These are phyloP conservation scores for Herpotrichia juniperi DNA, from an alignment of 2,329 filamentous ascomycete species.

Conservation along the genomic window DNA sequence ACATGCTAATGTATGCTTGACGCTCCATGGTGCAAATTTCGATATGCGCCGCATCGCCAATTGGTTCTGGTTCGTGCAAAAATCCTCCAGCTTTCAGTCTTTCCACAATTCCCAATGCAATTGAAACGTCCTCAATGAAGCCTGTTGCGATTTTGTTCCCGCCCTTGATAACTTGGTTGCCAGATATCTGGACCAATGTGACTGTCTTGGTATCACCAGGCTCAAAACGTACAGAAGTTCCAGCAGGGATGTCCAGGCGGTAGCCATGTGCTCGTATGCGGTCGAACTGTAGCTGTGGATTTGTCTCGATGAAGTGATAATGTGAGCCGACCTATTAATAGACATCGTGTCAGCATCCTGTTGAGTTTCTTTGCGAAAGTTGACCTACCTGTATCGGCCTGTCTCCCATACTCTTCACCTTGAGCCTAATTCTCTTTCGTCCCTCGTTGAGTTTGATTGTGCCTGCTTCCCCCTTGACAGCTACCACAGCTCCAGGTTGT, in stretches of 20 bases:
- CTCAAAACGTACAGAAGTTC: slow-evolving; percentile 92
- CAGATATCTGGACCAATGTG: slow-evolving; percentile 85
- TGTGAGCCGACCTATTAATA: slow-evolving; percentile 74
- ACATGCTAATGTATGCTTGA: slow-evolving; percentile 83
- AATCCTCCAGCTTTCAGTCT: slow-evolving; percentile 76
- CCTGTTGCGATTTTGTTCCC: slow-evolving; percentile 83
- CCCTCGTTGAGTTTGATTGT: slow-evolving; percentile 75
- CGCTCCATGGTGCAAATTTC: slow-evolving; percentile 75
- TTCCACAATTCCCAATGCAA: slow-evolving; percentile 69
- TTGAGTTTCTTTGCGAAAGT: not conserved
- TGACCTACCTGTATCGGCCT: slow-evolving; percentile 78
- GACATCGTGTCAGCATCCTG: not conserved
- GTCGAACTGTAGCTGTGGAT: slow-evolving; percentile 88
- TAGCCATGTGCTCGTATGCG: slow-evolving; percentile 81
- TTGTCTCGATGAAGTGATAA: slow-evolving; percentile 96
- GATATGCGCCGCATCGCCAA: slow-evolving; percentile 60
- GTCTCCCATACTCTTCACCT: slow-evolving; percentile 85
- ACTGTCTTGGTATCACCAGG: slow-evolving; percentile 92
- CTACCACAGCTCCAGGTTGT: slow-evolving; percentile 80
- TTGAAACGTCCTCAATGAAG: slow-evolving; percentile 65
- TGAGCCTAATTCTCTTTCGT: slow-evolving; percentile 73
- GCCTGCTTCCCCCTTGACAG: slow-evolving; percentile 68
- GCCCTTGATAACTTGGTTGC: slow-evolving; percentile 78
- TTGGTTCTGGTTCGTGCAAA: slow-evolving; percentile 73
- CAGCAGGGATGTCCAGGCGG: slow-evolving; percentile 86